Evolutionary conservation across 2,329 filamentous ascomycete species (phyloP), one percentile per base, ranked within the genome.

Genomic region (Taxawa tesnikishii): DNA sequence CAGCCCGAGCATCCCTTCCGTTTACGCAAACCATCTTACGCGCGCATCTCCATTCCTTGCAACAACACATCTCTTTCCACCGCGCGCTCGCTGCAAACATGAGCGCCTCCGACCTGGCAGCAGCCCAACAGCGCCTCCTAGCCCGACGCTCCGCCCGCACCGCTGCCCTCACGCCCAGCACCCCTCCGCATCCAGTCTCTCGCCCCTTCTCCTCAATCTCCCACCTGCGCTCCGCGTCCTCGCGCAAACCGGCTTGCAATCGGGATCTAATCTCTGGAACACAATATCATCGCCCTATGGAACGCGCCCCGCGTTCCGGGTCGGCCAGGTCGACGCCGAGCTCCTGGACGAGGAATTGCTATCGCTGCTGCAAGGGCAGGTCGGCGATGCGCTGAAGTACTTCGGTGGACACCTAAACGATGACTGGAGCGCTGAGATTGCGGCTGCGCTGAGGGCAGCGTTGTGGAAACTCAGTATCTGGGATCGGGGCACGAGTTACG

Each of bases 381-480:
- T 90, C 18, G 79, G 76, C 43, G 84, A 94, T 43, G 90, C 77
- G 9, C 62, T 96, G 37, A 92, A 87, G 52, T 90, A 94, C 54
- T 80, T 87, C 43, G 79, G 80, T 28, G 78, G 67, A 11, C 74
- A 87, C 53, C 59, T 93, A 27, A 73, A 80, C 37, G 84, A 94
- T 53, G 83, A 93, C 48, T 94, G 83, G 76, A 76, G 77, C 10
- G 68, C 82, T 32, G 90, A 96, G 59, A 88, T 96, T 33, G 67
- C 80, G 40, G 67, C 94, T 16, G 70, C 66, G 1, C 65, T 98
- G 34, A 70, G 88, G 28, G 74, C 79, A 2, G 64, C 85, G 3
- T 64, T 98, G 6, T 98, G 94, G 67, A 98, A 98, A 59, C 70
- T 98, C 40, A 84, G 82, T 11, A 78, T 98, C 37, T 98, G 90